Base-by-base conservation (phyloP, 352 stramenopile genomes). In the Pythium sp. region DNA sequence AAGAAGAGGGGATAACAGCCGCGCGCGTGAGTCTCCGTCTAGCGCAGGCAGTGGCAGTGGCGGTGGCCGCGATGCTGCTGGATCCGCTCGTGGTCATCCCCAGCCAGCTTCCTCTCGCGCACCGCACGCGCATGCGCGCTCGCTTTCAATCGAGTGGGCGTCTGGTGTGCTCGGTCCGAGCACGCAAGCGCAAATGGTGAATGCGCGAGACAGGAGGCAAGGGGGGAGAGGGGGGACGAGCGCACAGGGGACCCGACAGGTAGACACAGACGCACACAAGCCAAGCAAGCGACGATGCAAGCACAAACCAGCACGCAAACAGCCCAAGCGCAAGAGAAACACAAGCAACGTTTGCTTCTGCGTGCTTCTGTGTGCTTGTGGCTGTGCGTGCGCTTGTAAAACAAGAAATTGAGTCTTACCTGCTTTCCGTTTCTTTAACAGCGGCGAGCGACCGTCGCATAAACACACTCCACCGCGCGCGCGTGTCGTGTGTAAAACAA, bases 381-480 rank as follows among this genome's bases (percentile, higher is more conserved):
- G 12, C 14, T 60, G 28, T 60, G 28, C 3, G 58, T 20, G 59
- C 59, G 59, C 26, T 43, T 64, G 43, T 43, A 26, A 26, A 56
- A 41, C 14, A 54, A 55, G 14, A 18, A 55, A 55, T 36, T 9
- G 20, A 15, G 41, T 55, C 58, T 32, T 24, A 64, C 58, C 38
- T 46, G 38, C 12, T 22, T 41, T 53, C n/a, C 38, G 59, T 64
- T 53, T 64, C 59, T 43, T 57, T 55, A 64, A 57, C 59, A 57
- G 47, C 24, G 18, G 58, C 14, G 8, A 28, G 15, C 38, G 38
- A 6, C 43, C 14, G 59, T 64, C 43, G 59, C 59, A 64, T 64
- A 64, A 64, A 64, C 59, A 64, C 59, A 64, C 59, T 64, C 41
- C 58, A n/a, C 58, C 15, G 36, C 58, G 34, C 28, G 55, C 55